Evolutionary conservation across 495 filamentous ascomycete genomes (phyloP), one percentile per base, ranked within the genome.

Genomic region (Penicillium longicatenatum): DNA sequence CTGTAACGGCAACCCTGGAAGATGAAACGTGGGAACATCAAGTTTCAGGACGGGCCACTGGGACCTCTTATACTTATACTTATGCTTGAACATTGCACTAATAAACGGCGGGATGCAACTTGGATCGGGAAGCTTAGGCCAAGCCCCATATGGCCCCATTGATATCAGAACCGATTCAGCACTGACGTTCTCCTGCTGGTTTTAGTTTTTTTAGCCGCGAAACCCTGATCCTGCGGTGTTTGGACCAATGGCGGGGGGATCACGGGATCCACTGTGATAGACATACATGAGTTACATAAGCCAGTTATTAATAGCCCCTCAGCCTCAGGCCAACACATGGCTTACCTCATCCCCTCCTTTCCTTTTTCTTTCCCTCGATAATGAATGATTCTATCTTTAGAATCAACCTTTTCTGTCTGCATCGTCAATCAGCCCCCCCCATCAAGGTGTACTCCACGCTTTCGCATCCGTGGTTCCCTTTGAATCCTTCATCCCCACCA

Each of bases 351-450:
- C 57, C 31, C 6, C 35, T 42, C 37, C 26, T 45, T 29, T 50
- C 43, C 56, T 41, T 52, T 46, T 50, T 51, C 29, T 51, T 52
- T 47, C 58, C 50, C 46, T 58, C 17, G 22, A 39, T 26, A 19
- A 24, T 54, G 48, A 46, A 52, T 58, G 66, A 67, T 65, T 63
- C 67, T 70, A 70, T 65, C 64, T 69, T 69, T 71, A 71, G 68
- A 64, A 71, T 63, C 65, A 68, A 63, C 64, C 61, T 67, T 65
- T 64, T 59, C n/a, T n/a, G n/a, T n/a, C 66, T 70, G 65, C 68
- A 69, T 63, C 65, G 54, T 64, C 65, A 58, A 66, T 70, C 63
- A 67, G 43, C 58, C 52, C 58, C 58, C 59, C 54, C 49, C 55
- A 54, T 52, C 57, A 33, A 21, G 19, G 19, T 39, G 26, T 48